Conservation (phyloP, 192 early-diverging fungal genomes). For the Dimargaris cristalligena region DNA sequence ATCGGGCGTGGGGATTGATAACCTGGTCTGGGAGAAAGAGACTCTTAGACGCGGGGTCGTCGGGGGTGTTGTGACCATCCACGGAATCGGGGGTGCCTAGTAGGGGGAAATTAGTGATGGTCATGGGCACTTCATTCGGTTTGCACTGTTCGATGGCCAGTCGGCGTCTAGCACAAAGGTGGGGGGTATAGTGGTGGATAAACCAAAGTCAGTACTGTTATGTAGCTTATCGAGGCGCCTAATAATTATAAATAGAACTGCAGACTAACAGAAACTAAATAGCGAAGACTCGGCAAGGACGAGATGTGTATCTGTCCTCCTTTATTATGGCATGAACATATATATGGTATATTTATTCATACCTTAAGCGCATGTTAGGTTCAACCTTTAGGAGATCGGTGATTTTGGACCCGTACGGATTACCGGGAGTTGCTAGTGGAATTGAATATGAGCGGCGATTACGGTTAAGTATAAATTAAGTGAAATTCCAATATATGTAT, state of each 20-base stretch:
- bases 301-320: too few relatives aligned
- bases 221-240: too few relatives aligned
- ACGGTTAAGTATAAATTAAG: conserved; percentile 4
- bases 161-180: conserved; percentile 36
- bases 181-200: too few relatives aligned
- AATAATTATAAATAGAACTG: too few relatives aligned
- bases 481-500: background rate
- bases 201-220: too few relatives aligned
- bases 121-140: conserved; percentile 57
- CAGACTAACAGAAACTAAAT: too few relatives aligned
- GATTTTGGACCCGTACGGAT: conserved; percentile 73
- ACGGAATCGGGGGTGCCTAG: conserved; percentile 70
- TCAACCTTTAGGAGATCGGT: conserved; percentile 70
- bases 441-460: conserved; percentile 8
- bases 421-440: conserved; percentile 59
- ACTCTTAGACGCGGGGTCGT: conserved; percentile 51
- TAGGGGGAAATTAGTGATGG: conserved; percentile 75
- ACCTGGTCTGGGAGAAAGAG: conserved; percentile 87
- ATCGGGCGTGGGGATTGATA: conserved; percentile 88
- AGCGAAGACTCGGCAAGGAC: too few relatives aligned
- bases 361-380: conserved; percentile 56
- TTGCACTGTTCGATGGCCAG: conserved; percentile 42
- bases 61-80: conserved; percentile 51
- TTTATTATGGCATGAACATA: too few relatives aligned
- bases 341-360: too few relatives aligned